phyloP scores from a whole-genome alignment of 2,329 filamentous ascomycete species.

The Acrocalymma vagum region DNA sequence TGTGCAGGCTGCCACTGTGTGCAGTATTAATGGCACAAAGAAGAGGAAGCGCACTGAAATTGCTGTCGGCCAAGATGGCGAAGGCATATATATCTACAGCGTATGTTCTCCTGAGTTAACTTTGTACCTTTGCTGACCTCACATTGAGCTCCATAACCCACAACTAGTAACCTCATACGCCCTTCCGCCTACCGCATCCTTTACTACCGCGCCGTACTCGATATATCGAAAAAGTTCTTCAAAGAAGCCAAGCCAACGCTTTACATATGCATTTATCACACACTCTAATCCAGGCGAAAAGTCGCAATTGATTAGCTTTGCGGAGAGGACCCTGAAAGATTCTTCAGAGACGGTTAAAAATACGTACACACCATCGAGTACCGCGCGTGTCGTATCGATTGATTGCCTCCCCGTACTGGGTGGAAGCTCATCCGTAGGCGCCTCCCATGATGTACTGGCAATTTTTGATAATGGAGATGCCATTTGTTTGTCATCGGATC shows the following conservation, averaged over 20 bases:
- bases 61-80: constrained; percentile 66
- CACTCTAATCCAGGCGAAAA: constrained; percentile 56
- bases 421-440: constrained; percentile 20
- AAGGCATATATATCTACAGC: constrained; percentile 70
- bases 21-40: constrained; percentile 62
- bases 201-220: constrained; percentile 66
- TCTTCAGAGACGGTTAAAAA: constrained; percentile 44
- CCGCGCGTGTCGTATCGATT: constrained; percentile 36
- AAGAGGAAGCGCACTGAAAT: constrained; percentile 71
- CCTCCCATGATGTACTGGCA: constrained; percentile 59
- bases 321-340: constrained; percentile 55
- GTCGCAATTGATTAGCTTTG: constrained; percentile 62
- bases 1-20: constrained; percentile 56
- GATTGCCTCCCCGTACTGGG: constrained; percentile 40
- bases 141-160: constrained; percentile 65
- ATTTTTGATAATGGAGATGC: constrained; percentile 70
- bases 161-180: constrained; percentile 69
- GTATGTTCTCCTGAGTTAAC: constrained; percentile 46
- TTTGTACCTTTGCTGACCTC: constrained; percentile 17
- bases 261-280: constrained; percentile 64
- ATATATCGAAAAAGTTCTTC: constrained; percentile 60
- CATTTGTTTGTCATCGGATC: constrained; percentile 67
- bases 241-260: constrained; percentile 56
- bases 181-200: constrained; percentile 66
- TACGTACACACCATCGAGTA: constrained; percentile 33